Conservation (phyloP, 2,329 filamentous ascomycete species). For the Diaporthe longicolla region DNA sequence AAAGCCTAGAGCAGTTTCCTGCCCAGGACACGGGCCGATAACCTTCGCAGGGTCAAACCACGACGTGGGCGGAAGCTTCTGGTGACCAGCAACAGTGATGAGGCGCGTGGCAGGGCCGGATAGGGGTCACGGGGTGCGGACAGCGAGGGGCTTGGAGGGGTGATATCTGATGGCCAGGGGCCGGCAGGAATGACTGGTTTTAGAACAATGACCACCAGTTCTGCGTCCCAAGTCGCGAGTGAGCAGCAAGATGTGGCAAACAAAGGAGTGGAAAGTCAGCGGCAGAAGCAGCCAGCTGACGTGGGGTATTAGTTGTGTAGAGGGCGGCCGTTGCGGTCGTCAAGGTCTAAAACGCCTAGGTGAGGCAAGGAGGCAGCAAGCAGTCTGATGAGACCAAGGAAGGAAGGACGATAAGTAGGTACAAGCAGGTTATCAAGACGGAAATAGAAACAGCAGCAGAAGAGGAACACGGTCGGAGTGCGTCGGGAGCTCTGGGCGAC, state of each 20-base stretch:
- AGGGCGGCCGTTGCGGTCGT: constrained; percentile 35
- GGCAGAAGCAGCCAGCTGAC: constrained; percentile 39
- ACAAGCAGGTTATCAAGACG: constrained; percentile 32
- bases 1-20: constrained; percentile 43
- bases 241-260: constrained; percentile 33
- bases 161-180: constrained; percentile 34
- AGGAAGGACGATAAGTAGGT: constrained; percentile 26
- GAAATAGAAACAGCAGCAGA: constrained; percentile 4
- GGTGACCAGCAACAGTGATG: constrained; percentile 40
- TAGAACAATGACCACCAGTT: constrained; percentile 22
- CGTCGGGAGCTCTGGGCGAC: constrained; percentile 33
- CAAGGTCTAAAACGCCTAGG: constrained; percentile 30
- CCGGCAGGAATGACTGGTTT: constrained; percentile 27
- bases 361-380: constrained; percentile 17
- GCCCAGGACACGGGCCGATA: constrained; percentile 41
- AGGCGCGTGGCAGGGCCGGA: constrained; percentile 38
- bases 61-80: constrained; percentile 30
- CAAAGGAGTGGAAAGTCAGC: constrained; percentile 41
- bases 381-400: constrained; percentile 25
- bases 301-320: constrained; percentile 31
- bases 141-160: constrained; percentile 26
- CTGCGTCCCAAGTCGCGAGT: constrained; percentile 30
- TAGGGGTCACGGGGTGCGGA: constrained; percentile 37
- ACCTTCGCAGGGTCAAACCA: constrained; percentile 37
- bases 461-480: not conserved